Base-by-base conservation (phyloP, 169 alveolate species). In the Eimeria sp. region DNA sequence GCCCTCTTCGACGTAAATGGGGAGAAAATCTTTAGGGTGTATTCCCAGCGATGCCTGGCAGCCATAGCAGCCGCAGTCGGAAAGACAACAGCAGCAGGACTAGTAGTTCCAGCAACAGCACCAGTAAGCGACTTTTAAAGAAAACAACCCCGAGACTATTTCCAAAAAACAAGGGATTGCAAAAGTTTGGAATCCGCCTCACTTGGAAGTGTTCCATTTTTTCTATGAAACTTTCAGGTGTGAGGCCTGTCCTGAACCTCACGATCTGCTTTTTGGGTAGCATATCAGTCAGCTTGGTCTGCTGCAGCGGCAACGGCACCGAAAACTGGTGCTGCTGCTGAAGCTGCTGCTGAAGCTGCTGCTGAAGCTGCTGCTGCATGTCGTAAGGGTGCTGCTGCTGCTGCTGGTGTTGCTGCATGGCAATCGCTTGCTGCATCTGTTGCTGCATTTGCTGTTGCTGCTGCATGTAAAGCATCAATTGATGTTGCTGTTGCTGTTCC, bases 161-260 rank as follows among this genome's bases (percentile, higher is more conserved):
- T 20, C 33, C 18, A 13, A 52, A 76, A 27, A 78, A 14, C 66
- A 52, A 78, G 25, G 23, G 40, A 18, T 20, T 49, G 43, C 2
- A 30, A 54, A 46, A 54, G n/a, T 14, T 43, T 14, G 68, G 37
- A 16, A 58, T 49, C 40, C 58, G 27, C 60, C 49, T 18, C 54
- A 91, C 95, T 62, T 91, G 95, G 71, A 91, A 91, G 27, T 64
- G 88, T 46, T 91, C 95, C 95, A 91, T 91, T 40, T 91, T 91
- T 64, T 91, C 95, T 18, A 91, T 91, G 85, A 91, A 91, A 52
- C 91, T 91, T 23, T 91, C 95, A 85, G 95, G 90, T n/a, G 90
- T 66, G 46, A 91, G 90, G 52, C 95, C 95, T 37, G 91, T 91
- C 76, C 68, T 85, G 91, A 91, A 91, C 71, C 95, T 72, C 52